These are phyloP conservation scores for Leptographium flavum DNA, from an alignment of 2,329 filamentous ascomycete species.

Conservation along the genomic window DNA sequence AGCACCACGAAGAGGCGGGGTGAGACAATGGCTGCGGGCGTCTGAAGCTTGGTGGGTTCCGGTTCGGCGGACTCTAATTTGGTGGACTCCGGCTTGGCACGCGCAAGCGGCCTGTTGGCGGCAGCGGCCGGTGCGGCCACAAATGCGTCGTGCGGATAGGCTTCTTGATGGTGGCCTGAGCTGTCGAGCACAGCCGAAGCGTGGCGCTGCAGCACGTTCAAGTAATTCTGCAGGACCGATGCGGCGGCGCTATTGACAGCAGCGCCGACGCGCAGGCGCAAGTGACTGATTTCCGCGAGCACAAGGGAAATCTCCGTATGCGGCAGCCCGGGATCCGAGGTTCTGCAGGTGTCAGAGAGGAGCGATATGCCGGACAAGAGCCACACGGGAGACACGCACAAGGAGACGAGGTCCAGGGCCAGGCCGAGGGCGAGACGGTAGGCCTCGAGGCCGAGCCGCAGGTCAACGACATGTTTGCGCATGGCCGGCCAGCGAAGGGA, in stretches of 20 bases:
- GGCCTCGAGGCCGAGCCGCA: constrained; percentile 21
- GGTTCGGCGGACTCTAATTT: too few relatives aligned
- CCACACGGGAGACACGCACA: constrained; percentile 16
- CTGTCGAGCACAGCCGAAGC: constrained; percentile 13
- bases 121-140: background rate
- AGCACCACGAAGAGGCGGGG: background rate
- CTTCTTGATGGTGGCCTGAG: background rate
- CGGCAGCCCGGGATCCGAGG: too few relatives aligned
- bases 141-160: background rate
- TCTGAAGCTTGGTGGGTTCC: too few relatives aligned
- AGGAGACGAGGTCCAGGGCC: constrained; percentile 25
- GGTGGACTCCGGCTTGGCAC: background rate
- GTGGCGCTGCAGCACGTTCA: constrained; percentile 58
- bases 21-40: too few relatives aligned
- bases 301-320: constrained; percentile 18
- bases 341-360: background rate
- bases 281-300: constrained; percentile 20
- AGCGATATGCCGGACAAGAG: background rate
- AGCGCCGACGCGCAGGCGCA: constrained; percentile 18
- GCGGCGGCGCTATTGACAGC: constrained; percentile 47
- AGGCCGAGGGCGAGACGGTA: constrained; percentile 24
- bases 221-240: constrained; percentile 51
- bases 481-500: constrained; percentile 20
- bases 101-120: too few relatives aligned
- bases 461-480: constrained; percentile 17